Percentiles rank a stretch among this genome's conserved stretches.
Evolutionary conservation across 148 eudicot genomes (phyloP).

Genomic region (Mesembryanthemum crystallinum): DNA sequence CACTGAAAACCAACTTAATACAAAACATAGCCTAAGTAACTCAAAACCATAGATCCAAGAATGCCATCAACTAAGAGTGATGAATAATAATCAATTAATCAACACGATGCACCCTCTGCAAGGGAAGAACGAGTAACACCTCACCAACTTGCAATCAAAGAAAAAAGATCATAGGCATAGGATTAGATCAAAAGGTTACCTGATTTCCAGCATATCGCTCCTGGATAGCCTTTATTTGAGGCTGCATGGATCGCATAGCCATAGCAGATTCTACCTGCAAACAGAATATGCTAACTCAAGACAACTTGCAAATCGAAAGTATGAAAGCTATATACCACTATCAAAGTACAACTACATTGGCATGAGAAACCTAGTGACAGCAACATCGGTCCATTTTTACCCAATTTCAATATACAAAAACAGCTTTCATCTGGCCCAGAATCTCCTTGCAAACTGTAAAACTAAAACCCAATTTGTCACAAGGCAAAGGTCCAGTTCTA

Average conservation of each 20-base stretch:
- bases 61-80: neutral
- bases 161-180: neutral
- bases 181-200: slow-evolving; percentile 39
- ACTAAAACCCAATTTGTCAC: neutral
- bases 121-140: neutral
- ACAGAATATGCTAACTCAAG: slow-evolving; percentile 13
- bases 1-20: neutral
- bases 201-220: slow-evolving; percentile 92
- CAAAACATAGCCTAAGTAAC: neutral
- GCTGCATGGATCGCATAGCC: slow-evolving; percentile 93
- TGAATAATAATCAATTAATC: neutral
- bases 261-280: slow-evolving; percentile 85
- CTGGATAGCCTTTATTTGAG: slow-evolving; percentile 96
- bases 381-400: neutral
- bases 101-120: neutral
- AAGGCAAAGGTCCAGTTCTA: too few species aligned
- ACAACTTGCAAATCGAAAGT: slow-evolving; percentile 5
- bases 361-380: neutral
- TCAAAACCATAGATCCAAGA: neutral
- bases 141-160: neutral
- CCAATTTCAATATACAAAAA: neutral
- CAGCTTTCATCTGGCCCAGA: neutral
- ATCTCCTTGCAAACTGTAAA: neutral
- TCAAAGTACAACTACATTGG: neutral
- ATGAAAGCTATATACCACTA: neutral